phyloP scores from a whole-genome alignment of 1,284 basidiomycete genomes.

The Ceratobasidium sp. region DNA sequence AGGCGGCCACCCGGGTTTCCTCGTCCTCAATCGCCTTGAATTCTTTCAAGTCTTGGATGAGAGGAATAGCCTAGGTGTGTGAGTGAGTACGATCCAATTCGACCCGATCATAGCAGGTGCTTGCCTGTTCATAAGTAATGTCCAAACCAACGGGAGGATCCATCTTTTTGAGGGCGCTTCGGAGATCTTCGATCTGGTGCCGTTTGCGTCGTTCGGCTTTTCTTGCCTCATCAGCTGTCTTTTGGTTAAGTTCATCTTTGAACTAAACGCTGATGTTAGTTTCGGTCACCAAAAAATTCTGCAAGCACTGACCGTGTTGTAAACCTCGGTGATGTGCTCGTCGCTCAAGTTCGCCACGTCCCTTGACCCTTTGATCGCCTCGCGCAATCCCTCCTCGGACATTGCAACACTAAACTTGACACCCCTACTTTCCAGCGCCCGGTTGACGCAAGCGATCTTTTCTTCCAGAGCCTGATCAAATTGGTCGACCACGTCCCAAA shows the following conservation, averaged over 20 bases:
- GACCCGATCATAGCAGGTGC: background rate
- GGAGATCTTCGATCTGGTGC: conserved; percentile 93
- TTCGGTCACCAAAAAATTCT: background rate
- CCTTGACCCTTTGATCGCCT: conserved; percentile 62
- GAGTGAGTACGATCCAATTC: background rate
- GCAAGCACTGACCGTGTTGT: conserved; percentile 68
- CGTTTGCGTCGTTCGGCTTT: conserved; percentile 85
- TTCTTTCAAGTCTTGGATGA: conserved; percentile 84
- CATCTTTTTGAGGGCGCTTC: conserved; percentile 94
- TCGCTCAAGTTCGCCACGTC: conserved; percentile 63
- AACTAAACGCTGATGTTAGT: conserved; percentile 33
- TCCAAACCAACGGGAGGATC: conserved; percentile 81
- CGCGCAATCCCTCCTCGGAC: conserved; percentile 70
- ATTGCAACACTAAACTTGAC: conserved; percentile 70
- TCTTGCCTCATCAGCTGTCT: conserved; percentile 82
- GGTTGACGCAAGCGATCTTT: conserved; percentile 74
- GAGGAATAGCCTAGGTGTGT: conserved; percentile 69
- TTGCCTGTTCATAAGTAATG: conserved; percentile 81
- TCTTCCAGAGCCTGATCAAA: conserved; percentile 87
- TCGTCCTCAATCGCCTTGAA: conserved; percentile 87
- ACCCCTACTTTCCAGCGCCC: conserved; percentile 66
- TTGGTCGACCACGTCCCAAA: conserved; percentile 93
- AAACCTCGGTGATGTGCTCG: conserved; percentile 72
- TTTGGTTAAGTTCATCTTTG: conserved; percentile 60
- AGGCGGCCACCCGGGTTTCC: conserved; percentile 81